Evolutionary conservation across 1,284 basidiomycete genomes (phyloP).

Genomic region (Ceratobasidium sp.): DNA sequence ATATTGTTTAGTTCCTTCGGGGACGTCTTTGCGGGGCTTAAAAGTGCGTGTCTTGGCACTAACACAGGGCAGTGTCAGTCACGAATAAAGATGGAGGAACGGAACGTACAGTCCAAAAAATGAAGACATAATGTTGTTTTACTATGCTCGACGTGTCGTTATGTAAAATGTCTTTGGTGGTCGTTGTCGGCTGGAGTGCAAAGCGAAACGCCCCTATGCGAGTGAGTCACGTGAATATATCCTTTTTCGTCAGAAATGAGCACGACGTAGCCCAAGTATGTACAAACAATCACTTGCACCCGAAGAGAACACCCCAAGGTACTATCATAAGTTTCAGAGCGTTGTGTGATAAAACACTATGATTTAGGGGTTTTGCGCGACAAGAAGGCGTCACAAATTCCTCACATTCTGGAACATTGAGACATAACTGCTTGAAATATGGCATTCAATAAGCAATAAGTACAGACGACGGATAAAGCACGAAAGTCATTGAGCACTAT

Average conservation of each 20-base stretch:
- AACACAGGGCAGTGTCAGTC: conserved; percentile 40
- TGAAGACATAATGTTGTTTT: conserved; percentile 66
- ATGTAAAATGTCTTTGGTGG: not conserved
- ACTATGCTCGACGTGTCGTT: not conserved
- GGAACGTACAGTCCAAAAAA: conserved; percentile 81
- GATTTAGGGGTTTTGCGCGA: too few species aligned
- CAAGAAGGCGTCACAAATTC: too few species aligned
- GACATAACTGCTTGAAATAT: too few species aligned
- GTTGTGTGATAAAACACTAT: too few species aligned
- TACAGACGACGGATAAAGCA: not conserved
- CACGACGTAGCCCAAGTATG: not conserved
- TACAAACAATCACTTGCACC: not conserved
- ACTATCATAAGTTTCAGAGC: too few species aligned
- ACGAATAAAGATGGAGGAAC: conserved; percentile 23
- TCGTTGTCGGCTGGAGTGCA: not conserved
- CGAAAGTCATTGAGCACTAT: not conserved
- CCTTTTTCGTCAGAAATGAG: not conserved
- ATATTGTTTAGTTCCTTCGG: conserved; percentile 96
- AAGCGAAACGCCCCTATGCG: conserved; percentile 25
- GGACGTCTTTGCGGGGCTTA: conserved; percentile 93
- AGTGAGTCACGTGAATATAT: conserved; percentile 16
- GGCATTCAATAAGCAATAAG: too few species aligned
- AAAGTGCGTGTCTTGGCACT: conserved; percentile 94
- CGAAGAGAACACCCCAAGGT: too few species aligned
- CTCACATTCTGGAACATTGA: too few species aligned